Base-by-base conservation (phyloP, 208 protist genomes). In the Novymonas esmeraldas region DNA sequence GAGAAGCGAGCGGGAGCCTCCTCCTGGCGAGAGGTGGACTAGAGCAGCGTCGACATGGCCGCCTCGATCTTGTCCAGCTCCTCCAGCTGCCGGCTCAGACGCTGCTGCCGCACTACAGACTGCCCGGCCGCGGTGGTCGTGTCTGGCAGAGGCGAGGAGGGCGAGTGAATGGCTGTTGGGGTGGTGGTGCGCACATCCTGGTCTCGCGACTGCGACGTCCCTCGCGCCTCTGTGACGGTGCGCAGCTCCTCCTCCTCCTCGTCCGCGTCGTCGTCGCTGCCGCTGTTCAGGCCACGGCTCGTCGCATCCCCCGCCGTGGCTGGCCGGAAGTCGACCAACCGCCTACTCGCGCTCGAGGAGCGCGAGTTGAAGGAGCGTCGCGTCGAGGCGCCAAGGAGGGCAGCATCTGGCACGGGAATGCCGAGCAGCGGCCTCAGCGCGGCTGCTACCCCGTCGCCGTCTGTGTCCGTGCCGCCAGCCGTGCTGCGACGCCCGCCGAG, bases 1-100 rank as follows among this genome's bases (percentile, higher is more conserved):
- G n/a, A 33, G 18, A 3, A 14, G 11, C 5, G 6, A 52, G 48
- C 20, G 18, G 24, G 22, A 31, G 24, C 6, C 5, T 56, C 10
- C n/a, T n/a, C n/a, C n/a, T n/a, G n/a, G n/a, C n/a, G 11, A 38
- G 4, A 6, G 22, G 38, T n/a, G 22, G 9, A 28, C 29, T 24
- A 28, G 14, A 16, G 41, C 61, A 57, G 38, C 36, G 29, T 18
- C 6, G 61, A 36, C 63, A 72, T 57, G 9, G 72, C 64, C 24
- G 36, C 60, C 51, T 83, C 61, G 46, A 70, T 52, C 48, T 66
- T 69, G 16, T 63, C 56, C n/a, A 73, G 62, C 48, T 79, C 69
- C 33, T 72, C 55, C 51, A 67, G 29, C 36, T 61, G 66, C 46
- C 45, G 38, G 44, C 42, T 44, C 49, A 70, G 44, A 10, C 70